Base-by-base conservation (phyloP, 2,329 filamentous ascomycete genomes). In the Septoria petroselini region DNA sequence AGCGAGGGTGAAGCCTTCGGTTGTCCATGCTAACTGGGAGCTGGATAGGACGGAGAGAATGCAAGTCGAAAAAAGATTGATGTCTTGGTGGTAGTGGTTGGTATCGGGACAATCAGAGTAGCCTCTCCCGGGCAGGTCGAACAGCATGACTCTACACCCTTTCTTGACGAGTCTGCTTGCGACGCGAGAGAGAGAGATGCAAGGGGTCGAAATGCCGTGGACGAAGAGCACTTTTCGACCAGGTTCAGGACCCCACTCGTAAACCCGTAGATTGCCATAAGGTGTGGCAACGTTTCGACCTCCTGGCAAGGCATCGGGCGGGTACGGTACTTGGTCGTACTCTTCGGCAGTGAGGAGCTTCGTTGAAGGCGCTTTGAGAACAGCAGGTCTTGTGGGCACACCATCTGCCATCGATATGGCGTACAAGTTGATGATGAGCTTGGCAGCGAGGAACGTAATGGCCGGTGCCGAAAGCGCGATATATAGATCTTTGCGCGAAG, bases 131-230 rank as follows among this genome's bases (percentile, higher is more conserved):
- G 85, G 87, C 37, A 88, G 75, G 62, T 88, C 85, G 63, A 91
- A 89, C 1, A 91, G 71, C 79, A 94, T 84, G 2, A 95, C 88
- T 53, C 88, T 76, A 66, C 80, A 90, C 1, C 87, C 86, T 48
- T 72, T 70, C 5, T 73, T 71, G 1, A 79, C 86, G 43, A 94
- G 74, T 44, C 76, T 78, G 63, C 81, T 74, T 11, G 85, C 85
- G 29, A 93, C 66, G 34, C 79, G 76, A 2, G 81, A 82, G 14
- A 91, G 70, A 0, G 86, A 78, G 40, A 91, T 73, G 54, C 82
- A 83, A 0, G 89, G 88, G 4, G 88, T 93, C 41, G 82, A 86
- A 61, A 93, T 91, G 4, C 89, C 89, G 67, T 91, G 89, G 12
- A 94, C 70, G 19, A 94, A 71, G 11, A 94, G 71, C 1, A 91